A percentile compares a stretch with the other conserved stretches of the same genome.
Evolutionary conservation across 495 filamentous ascomycete genomes (phyloP).

Genomic region (Penicillium diatomitis): DNA sequence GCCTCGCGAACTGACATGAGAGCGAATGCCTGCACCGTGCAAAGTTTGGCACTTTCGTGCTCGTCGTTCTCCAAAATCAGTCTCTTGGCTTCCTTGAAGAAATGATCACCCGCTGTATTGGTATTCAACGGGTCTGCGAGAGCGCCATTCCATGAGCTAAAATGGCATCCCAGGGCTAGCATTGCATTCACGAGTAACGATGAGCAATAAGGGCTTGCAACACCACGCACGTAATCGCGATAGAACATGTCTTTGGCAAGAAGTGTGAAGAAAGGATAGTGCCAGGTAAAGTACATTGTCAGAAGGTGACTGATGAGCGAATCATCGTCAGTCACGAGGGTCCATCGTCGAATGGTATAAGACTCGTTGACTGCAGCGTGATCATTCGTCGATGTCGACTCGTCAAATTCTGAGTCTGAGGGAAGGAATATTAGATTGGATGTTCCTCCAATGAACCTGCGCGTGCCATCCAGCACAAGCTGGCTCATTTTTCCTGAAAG

Average conservation of each 20-base stretch:
- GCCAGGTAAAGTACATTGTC: constrained; percentile 97
- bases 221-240: constrained; percentile 68
- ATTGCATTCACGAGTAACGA: constrained; percentile 89
- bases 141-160: constrained; percentile 66
- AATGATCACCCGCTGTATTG: constrained; percentile 89
- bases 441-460: constrained; percentile 89
- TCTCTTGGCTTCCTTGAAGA: constrained; percentile 91
- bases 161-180: constrained; percentile 93
- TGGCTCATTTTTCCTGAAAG: constrained; percentile 91
- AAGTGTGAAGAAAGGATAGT: constrained; percentile 93
- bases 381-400: constrained; percentile 26
- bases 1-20: constrained; percentile 97
- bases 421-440: constrained; percentile 88
- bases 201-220: constrained; percentile 66
- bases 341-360: constrained; percentile 70
- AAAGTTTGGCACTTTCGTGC: constrained; percentile 79
- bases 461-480: constrained; percentile 79
- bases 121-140: constrained; percentile 61
- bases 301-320: constrained; percentile 78
- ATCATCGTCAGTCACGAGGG: constrained; percentile 69
- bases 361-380: constrained; percentile 1
- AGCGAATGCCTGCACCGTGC: constrained; percentile 91
- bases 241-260: constrained; percentile 86
- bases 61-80: constrained; percentile 86
- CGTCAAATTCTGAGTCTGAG: constrained; percentile 40